phyloP scores from a whole-genome alignment of 352 stramenopile genomes.

The Saprolegnia diclina region DNA sequence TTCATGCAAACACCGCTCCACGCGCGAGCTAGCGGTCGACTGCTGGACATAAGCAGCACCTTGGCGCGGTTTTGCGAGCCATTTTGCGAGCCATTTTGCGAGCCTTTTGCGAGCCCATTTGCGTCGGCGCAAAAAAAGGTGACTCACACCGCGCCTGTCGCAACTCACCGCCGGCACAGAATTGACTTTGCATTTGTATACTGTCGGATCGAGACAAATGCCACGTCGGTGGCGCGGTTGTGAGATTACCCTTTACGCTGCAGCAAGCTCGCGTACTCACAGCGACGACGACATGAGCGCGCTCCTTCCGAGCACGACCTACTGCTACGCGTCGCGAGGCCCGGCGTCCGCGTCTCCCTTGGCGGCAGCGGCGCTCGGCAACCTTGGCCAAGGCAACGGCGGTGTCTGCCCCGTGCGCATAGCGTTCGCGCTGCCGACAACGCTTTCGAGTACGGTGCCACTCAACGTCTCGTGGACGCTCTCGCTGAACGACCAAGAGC shows the following conservation, averaged over 20 bases:
- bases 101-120: neutral
- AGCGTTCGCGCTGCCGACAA: neutral
- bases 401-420: conserved; percentile 15
- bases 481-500: neutral
- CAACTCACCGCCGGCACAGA: neutral
- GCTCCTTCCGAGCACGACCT: conserved; percentile 12
- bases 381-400: conserved; percentile 9
- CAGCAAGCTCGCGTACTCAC: neutral
- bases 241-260: too few species aligned
- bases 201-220: neutral
- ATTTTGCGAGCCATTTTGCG: too few species aligned
- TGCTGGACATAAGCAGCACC: too few species aligned
- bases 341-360: neutral
- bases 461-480: conserved; percentile 9
- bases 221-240: too few species aligned
- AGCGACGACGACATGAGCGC: neutral
- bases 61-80: too few species aligned
- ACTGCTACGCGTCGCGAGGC: conserved; percentile 20
- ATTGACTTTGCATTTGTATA: neutral
- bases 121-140: neutral
- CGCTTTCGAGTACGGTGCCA: neutral
- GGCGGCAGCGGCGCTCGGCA: neutral
- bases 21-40: too few species aligned
- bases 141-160: neutral
- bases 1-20: too few species aligned